phyloP scores from a whole-genome alignment of 2,329 filamentous ascomycete genomes.

The Aspergillus sp. region DNA sequence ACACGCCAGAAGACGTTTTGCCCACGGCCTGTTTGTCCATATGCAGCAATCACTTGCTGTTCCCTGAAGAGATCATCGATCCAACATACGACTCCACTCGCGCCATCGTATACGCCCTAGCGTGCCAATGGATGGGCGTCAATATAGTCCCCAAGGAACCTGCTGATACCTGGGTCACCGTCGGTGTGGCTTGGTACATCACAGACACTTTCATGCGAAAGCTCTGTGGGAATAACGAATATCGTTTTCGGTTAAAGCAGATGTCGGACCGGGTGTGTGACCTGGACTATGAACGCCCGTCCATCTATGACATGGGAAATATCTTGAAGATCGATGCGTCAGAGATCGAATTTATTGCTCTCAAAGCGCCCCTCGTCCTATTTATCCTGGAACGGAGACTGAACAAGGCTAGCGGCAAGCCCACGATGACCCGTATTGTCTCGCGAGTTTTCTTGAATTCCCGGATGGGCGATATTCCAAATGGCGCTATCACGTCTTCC shows the following conservation, averaged over 20 bases:
- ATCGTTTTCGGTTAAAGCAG: conserved; percentile 83
- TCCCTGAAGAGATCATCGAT: conserved; percentile 81
- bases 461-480: conserved; percentile 72
- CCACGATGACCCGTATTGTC: conserved; percentile 80
- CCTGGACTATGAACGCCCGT: conserved; percentile 76
- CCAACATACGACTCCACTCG: conserved; percentile 78
- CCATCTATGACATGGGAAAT: conserved; percentile 75
- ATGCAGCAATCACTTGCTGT: conserved; percentile 81
- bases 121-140: conserved; percentile 91
- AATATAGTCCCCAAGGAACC: conserved; percentile 82
- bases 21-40: conserved; percentile 81
- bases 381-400: conserved; percentile 92
- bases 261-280: conserved; percentile 79
- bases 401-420: conserved; percentile 80
- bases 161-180: conserved; percentile 81
- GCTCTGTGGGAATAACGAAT: conserved; percentile 91
- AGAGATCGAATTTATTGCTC: conserved; percentile 83
- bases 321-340: conserved; percentile 75
- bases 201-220: conserved; percentile 88
- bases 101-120: conserved; percentile 76
- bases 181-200: conserved; percentile 92
- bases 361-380: conserved; percentile 87
- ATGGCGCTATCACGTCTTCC: conserved; percentile 68
- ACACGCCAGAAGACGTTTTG: conserved; percentile 71
- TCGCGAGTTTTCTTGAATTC: conserved; percentile 82